Conservation (phyloP, 192 early-diverging fungal species). For the Ambispora gerdemannii region DNA sequence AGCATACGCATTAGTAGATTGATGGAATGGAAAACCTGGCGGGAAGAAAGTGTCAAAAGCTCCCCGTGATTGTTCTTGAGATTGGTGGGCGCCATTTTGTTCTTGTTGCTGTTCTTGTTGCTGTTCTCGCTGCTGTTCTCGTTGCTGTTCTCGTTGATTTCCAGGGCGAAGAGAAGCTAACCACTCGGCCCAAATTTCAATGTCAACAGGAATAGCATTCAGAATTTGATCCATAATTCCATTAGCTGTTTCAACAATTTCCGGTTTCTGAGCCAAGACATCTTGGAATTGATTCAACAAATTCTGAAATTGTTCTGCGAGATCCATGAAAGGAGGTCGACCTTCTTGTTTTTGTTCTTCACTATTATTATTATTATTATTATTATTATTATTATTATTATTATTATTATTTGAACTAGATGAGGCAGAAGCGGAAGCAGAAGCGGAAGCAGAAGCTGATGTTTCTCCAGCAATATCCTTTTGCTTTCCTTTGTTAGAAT, state of each 20-base stretch:
- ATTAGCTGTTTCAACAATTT: conserved; percentile 25
- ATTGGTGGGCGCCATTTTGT: neutral
- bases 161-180: conserved; percentile 6
- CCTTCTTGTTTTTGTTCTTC: neutral
- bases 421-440: neutral
- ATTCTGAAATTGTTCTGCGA: conserved; percentile 17
- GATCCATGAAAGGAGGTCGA: neutral
- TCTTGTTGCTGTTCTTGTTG: neutral
- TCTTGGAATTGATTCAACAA: conserved; percentile 30
- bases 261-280: conserved; percentile 24
- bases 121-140: neutral
- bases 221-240: conserved; percentile 29
- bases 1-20: neutral
- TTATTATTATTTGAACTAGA: neutral
- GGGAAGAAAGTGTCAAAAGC: neutral
- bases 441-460: neutral
- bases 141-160: neutral
- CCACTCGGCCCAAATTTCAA: conserved; percentile 20
- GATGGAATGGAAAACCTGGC: neutral
- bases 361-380: no score
- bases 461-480: conserved; percentile 11
- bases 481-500: conserved; percentile 27
- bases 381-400: no score
- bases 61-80: neutral
- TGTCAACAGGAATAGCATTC: conserved; percentile 17